Evolutionary conservation across 108 stramenopile genomes (phyloP), one percentile per base, ranked within the genome.

Genomic region (Skeletonema marinoi): DNA sequence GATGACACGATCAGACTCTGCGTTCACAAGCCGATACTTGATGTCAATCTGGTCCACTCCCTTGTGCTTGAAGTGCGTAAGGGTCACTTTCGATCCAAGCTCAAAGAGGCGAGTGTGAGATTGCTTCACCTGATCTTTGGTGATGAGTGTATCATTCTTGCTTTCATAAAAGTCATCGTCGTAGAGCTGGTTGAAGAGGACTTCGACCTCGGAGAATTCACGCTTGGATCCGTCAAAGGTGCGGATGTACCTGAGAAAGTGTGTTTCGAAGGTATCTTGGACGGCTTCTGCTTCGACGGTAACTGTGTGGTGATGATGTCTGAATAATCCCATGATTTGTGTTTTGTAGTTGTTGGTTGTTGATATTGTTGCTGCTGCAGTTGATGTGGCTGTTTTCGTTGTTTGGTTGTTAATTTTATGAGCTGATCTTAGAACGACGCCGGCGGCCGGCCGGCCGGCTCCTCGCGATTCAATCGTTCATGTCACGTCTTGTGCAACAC

Each of bases 151-250:
- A 16, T 44, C 44, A 14, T 44, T 44, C 44, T 44, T 44, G 44
- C 14, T 44, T 44, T 44, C 44, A 5, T 44, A 44, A 6, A 60
- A 60, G 60, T 60, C 32, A 16, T 60, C 32, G 6, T 60, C 31
- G 60, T 60, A 60, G 11, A 60, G 60, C 60, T 30, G 13, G n/a
- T 60, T 32, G 60, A 60, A 60, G 60, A 60, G 60, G 11, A 6
- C 31, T 16, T 60, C 60, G 2, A 60, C 60, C 60, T 60, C 60
- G n/a, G 60, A 60, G 60, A 60, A 60, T 10, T 60, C 60, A 30
- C 32, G 30, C 6, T 60, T 60, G 32, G 60, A 16, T 2, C 60
- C 60, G n/a, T 60, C 60, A 32, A 60, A 60, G 60, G 60, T 32
- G n/a, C 44, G 44, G 44, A 44, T 2, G 14, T 44, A 44, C 44